Evolutionary conservation across 169 alveolate species (phyloP).

Genomic region (Plasmodium reichenowi): DNA sequence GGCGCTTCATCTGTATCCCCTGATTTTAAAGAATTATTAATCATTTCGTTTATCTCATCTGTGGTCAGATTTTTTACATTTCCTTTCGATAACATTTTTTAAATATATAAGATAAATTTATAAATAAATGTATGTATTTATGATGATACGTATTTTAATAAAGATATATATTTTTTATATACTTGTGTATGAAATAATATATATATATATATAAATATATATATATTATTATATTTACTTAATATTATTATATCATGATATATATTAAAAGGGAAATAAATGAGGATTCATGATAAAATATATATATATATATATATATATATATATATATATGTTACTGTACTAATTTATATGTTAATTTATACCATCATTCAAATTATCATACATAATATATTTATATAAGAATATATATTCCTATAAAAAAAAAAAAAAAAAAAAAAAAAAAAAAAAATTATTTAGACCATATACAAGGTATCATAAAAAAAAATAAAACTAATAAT

Average conservation of each 20-base stretch:
- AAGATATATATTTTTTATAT: background rate
- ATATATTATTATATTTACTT: background rate
- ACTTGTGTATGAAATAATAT: background rate
- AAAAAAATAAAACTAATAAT: too few relatives aligned
- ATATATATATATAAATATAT: background rate
- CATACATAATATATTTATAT: background rate
- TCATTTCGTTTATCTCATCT: conserved; percentile 35
- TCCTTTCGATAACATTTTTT: background rate
- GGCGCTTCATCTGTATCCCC: conserved; percentile 40
- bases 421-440: background rate
- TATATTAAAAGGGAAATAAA: background rate
- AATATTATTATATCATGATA: background rate
- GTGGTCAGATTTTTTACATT: background rate
- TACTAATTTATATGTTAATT: background rate
- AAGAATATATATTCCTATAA: too few relatives aligned
- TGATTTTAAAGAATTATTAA: conserved; percentile 53
- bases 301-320: background rate
- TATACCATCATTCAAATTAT: background rate
- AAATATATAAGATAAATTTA: background rate
- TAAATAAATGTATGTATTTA: too few relatives aligned
- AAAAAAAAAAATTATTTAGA: too few relatives aligned
- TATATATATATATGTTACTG: background rate
- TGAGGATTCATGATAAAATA: background rate
- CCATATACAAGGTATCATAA: too few relatives aligned
- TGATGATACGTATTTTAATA: too few relatives aligned